Evolutionary conservation across 352 stramenopile species (phyloP).

Genomic region (Pythium monospermum): DNA sequence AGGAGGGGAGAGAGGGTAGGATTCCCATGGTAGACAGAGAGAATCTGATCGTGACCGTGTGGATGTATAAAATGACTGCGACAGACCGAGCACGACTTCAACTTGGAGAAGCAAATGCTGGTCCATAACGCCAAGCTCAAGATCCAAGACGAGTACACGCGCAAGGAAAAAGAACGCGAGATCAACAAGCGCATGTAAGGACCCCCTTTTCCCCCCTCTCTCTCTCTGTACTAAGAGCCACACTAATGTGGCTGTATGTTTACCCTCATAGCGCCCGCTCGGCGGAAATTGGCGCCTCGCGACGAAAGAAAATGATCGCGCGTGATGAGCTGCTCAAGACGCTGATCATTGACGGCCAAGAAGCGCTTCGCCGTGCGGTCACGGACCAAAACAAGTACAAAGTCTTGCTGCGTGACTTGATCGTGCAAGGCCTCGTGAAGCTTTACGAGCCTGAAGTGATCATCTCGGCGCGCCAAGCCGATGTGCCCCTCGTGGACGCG

Average conservation of each 20-base stretch:
- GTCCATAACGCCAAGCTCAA: constrained; percentile 97
- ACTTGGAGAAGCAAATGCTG: constrained; percentile 98
- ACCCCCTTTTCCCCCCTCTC: too few relatives aligned
- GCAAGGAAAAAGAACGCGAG: constrained; percentile 97
- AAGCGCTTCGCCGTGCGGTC: constrained; percentile 40
- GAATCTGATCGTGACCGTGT: too few relatives aligned
- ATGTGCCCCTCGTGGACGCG: constrained; percentile 85
- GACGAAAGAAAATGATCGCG: constrained; percentile 96
- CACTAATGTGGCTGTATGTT: too few relatives aligned
- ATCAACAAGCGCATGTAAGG: constrained; percentile 91
- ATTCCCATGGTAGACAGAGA: too few relatives aligned
- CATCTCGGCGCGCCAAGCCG: constrained; percentile 88
- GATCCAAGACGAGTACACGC: constrained; percentile 96
- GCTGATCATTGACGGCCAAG: constrained; percentile 64
- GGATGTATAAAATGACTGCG: background rate
- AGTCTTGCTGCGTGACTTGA: constrained; percentile 93
- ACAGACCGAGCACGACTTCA: constrained; percentile 98
- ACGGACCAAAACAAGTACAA: constrained; percentile 89
- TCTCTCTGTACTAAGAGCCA: too few relatives aligned
- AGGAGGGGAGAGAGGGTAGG: background rate
- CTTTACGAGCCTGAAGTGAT: constrained; percentile 95
- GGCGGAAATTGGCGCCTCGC: constrained; percentile 91
- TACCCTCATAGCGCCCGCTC: constrained; percentile 68
- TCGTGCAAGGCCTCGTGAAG: constrained; percentile 98
- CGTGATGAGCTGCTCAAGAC: constrained; percentile 88